Evolutionary conservation across 2,329 filamentous ascomycete genomes (phyloP).

Genomic region (Didymella lethalis): DNA sequence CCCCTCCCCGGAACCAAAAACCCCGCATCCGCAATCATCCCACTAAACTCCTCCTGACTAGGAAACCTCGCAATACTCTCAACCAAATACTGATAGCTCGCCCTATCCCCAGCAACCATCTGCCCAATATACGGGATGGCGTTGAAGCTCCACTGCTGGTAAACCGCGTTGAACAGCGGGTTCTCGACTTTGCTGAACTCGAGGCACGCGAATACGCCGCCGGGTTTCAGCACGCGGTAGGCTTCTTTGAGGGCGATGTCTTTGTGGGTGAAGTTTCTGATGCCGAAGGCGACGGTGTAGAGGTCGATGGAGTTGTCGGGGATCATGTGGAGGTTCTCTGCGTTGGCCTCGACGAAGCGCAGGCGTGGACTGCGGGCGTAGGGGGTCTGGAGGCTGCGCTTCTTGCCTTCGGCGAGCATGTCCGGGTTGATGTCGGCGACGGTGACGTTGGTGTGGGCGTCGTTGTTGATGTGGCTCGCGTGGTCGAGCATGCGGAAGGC

Average conservation of each 20-base stretch:
- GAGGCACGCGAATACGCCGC: constrained; percentile 93
- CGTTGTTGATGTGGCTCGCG: constrained; percentile 79
- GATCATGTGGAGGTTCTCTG: constrained; percentile 75
- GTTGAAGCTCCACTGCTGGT: constrained; percentile 95
- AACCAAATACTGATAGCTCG: constrained; percentile 97
- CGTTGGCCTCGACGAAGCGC: constrained; percentile 89
- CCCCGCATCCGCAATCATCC: constrained; percentile 83
- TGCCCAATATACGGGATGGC: constrained; percentile 96
- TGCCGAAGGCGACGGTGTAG: constrained; percentile 97
- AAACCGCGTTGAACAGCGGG: constrained; percentile 80
- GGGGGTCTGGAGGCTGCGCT: constrained; percentile 72
- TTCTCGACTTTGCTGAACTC: constrained; percentile 91
- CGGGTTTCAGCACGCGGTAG: constrained; percentile 87
- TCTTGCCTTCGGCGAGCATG: constrained; percentile 89
- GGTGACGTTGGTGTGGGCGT: constrained; percentile 81
- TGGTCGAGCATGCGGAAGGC: constrained; percentile 96
- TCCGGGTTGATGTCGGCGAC: constrained; percentile 95
- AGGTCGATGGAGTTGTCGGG: constrained; percentile 80
- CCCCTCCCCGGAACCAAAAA: constrained; percentile 77
- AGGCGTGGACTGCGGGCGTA: constrained; percentile 64
- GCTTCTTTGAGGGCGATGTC: constrained; percentile 83
- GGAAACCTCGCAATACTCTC: constrained; percentile 97
- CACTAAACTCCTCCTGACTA: constrained; percentile 80
- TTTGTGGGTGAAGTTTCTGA: constrained; percentile 96
- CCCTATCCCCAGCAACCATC: constrained; percentile 89